phyloP scores from a whole-genome alignment of 805 yeast species.

The Metschnikowia hibisci region DNA sequence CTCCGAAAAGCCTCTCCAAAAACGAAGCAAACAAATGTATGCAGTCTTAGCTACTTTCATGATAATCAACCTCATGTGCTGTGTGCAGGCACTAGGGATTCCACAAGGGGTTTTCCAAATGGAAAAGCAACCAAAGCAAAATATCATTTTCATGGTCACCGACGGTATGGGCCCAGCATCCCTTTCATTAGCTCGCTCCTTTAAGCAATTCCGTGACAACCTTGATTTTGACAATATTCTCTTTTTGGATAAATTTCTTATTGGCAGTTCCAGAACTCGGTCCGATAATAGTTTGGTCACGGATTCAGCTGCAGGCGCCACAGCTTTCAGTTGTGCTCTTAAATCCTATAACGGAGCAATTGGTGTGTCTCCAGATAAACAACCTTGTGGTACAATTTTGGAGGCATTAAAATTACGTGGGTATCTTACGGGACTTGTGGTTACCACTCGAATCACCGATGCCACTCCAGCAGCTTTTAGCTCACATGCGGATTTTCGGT shows the following conservation, averaged over 20 bases:
- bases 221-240: conserved; percentile 55
- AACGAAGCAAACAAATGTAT: too few species aligned
- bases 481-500: conserved; percentile 71
- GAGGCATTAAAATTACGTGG: conserved; percentile 86
- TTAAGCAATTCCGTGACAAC: conserved; percentile 56
- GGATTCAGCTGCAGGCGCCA: conserved; percentile 97
- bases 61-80: conserved; percentile 1
- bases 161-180: conserved; percentile 97
- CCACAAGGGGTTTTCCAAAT: neutral
- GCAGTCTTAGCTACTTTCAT: neutral
- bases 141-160: conserved; percentile 81
- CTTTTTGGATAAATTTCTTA: conserved; percentile 60
- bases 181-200: conserved; percentile 72
- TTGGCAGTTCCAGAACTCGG: conserved; percentile 84
- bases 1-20: neutral
- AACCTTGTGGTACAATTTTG: conserved; percentile 84
- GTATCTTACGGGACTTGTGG: conserved; percentile 83
- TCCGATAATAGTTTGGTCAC: conserved; percentile 76
- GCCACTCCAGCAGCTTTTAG: conserved; percentile 94
- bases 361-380: conserved; percentile 64
- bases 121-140: conserved; percentile 46
- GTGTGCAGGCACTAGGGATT: neutral
- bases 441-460: conserved; percentile 87
- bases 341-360: conserved; percentile 90
- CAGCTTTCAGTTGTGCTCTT: conserved; percentile 82